phyloP scores from a whole-genome alignment of 75 land plant genomes.

The Sequoia sempervirens region DNA sequence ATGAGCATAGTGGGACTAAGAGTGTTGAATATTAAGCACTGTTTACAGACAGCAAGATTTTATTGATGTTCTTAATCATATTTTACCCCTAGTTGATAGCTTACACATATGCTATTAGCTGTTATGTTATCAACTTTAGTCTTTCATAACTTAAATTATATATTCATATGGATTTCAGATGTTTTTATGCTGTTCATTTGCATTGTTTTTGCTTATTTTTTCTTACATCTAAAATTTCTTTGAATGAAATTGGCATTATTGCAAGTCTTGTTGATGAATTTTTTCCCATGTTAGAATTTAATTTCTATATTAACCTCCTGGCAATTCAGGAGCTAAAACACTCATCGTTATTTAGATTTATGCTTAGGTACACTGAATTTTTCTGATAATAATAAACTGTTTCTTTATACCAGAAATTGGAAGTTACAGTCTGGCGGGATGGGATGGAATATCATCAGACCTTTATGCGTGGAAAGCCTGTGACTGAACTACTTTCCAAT shows the following conservation, averaged over 20 bases:
- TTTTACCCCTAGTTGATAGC: background rate
- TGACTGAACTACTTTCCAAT: constrained; percentile 33
- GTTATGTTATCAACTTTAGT: background rate
- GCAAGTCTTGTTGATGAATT: background rate
- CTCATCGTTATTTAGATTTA: background rate
- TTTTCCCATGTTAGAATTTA: background rate
- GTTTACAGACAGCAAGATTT: background rate
- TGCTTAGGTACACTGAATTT: background rate
- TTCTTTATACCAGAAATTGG: constrained; percentile 48
- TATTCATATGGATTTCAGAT: background rate
- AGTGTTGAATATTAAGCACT: background rate
- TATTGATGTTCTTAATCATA: background rate
- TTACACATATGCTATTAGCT: background rate
- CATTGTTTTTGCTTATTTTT: background rate
- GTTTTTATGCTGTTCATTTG: background rate
- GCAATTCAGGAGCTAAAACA: background rate
- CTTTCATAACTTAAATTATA: background rate
- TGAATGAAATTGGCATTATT: background rate
- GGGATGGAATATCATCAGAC: constrained; percentile 77
- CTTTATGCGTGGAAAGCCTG: constrained; percentile 76
- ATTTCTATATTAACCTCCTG: background rate
- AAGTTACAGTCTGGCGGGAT: constrained; percentile 95
- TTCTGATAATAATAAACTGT: background rate
- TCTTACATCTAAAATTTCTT: background rate
- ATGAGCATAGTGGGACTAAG: background rate